Base-by-base conservation (phyloP, 2,329 filamentous ascomycete genomes). In the Fusarium sp. region DNA sequence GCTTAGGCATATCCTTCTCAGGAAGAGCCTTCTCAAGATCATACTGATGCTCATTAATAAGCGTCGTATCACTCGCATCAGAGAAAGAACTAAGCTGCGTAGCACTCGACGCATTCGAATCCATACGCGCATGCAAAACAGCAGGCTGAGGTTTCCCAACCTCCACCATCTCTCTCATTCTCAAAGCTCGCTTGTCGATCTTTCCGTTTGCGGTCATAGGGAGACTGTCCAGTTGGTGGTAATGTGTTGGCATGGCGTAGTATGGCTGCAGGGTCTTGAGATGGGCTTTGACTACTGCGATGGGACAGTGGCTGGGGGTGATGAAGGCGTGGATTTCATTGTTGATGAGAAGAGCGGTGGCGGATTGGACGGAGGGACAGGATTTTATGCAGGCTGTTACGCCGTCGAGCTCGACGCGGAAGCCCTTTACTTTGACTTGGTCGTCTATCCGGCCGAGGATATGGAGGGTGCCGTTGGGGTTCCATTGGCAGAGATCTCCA, bases 361-460 rank as follows among this genome's bases (percentile, higher is more conserved):
- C 86, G 67, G 84, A 83, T 25, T 79, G 81, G 7, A 89, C 82
- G 1, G 81, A 81, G 0, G 83, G 80, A 20, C 82, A 83, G 27
- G 82, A 80, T 65, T 83, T 84, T 54, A 88, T 81, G 13, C 84
- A 84, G 12, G 84, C 78, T 1, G 86, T 83, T 20, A 90, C 84
- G 17, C 88, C 87, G 58, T 90, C 88, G 3, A 90, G 84, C 75
- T 90, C 88, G 27, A 91, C 86, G n/a, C 89, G 85, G 76, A 90
- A 90, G 3, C 88, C 84, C 77, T 89, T 88, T 72, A 90, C 84
- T 76, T 90, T 90, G 63, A 90, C 86, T 73, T 90, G 88, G 65
- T 90, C 88, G 63, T 91, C 89, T 15, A 82, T 82, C 20, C 88
- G 84, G 3, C 89, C 88, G 17, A 88, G 82, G 13, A 86, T 87